A percentile compares a stretch with the other conserved stretches of the same genome.
phyloP scores from a whole-genome alignment of 805 yeast genomes.

The Metschnikowia sp. region DNA sequence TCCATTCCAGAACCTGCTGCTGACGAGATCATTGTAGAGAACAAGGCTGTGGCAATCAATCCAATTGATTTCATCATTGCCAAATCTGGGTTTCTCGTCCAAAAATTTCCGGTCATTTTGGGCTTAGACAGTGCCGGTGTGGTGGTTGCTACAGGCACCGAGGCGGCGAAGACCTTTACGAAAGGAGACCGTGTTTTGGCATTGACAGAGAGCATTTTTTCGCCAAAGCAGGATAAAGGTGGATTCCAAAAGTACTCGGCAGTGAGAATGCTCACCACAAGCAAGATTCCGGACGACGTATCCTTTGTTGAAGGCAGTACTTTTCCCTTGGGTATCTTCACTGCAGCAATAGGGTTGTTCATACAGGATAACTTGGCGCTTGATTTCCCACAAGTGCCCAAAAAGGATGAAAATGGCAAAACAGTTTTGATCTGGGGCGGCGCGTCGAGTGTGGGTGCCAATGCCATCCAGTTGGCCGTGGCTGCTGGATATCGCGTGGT shows the following conservation, averaged over 20 bases:
- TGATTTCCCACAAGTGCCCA: slow-evolving; percentile 3
- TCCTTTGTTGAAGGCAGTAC: slow-evolving; percentile 10
- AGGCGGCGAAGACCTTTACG: neutral
- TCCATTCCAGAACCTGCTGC: slow-evolving; percentile 5
- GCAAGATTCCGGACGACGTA: slow-evolving; percentile 4
- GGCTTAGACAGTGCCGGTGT: slow-evolving; percentile 11
- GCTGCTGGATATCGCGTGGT: slow-evolving; percentile 12
- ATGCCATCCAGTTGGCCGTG: slow-evolving; percentile 12
- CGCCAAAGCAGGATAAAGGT: slow-evolving; percentile 12
- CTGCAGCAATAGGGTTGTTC: slow-evolving; percentile 8
- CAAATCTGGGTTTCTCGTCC: slow-evolving; percentile 7
- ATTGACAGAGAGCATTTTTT: slow-evolving; percentile 9
- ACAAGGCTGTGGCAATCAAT: slow-evolving; percentile 8
- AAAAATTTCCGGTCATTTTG: slow-evolving; percentile 7
- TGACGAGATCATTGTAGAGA: slow-evolving; percentile 10
- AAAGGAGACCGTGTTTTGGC: slow-evolving; percentile 11
- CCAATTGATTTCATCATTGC: slow-evolving; percentile 7
- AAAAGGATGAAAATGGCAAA: neutral
- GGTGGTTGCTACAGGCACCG: slow-evolving; percentile 6
- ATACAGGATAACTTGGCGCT: slow-evolving; percentile 6
- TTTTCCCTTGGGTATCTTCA: slow-evolving; percentile 7
- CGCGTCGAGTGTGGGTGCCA: slow-evolving; percentile 11
- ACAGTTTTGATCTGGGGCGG: slow-evolving; percentile 13
- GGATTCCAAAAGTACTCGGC: slow-evolving; percentile 11
- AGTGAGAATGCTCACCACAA: slow-evolving; percentile 4